Percentiles rank a stretch among this genome's conserved stretches.
phyloP scores from a whole-genome alignment of 2,329 filamentous ascomycete genomes.

The Pseudogymnoascus sp. region DNA sequence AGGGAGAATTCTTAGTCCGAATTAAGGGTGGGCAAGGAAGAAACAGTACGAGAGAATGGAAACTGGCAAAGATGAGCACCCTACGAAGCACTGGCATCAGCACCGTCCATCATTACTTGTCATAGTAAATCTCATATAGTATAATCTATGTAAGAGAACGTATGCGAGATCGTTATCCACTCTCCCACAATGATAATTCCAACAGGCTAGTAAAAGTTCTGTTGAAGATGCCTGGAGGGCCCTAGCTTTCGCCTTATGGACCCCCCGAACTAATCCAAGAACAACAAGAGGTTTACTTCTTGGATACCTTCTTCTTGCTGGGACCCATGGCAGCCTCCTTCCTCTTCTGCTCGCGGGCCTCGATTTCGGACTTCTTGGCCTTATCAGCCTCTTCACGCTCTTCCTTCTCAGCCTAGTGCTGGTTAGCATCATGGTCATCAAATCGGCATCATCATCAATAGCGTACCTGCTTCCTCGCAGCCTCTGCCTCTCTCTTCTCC shows the following conservation, averaged over 20 bases:
- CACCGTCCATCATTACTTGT: not conserved
- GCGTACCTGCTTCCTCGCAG: slow-evolving; percentile 70
- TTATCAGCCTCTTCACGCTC: slow-evolving; percentile 31
- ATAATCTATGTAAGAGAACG: slow-evolving; percentile 8
- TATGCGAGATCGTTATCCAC: slow-evolving; percentile 3
- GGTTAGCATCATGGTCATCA: slow-evolving; percentile 15
- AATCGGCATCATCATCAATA: slow-evolving; percentile 17
- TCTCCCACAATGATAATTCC: not conserved
- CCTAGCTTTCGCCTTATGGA: not conserved
- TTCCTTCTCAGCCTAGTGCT: slow-evolving; percentile 29
- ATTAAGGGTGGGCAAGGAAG: not conserved
- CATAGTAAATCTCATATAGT: slow-evolving; percentile 7
- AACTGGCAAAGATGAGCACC: not conserved
- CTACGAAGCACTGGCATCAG: not conserved
- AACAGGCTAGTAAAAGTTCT: not conserved
- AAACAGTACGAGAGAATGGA: not conserved
- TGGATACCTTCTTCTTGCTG: slow-evolving; percentile 19
- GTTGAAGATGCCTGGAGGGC: not conserved
- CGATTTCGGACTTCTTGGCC: slow-evolving; percentile 38
- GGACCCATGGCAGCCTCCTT: slow-evolving; percentile 27
- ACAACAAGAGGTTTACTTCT: slow-evolving; percentile 16
- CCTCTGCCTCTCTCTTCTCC: slow-evolving; percentile 78
- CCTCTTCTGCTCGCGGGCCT: slow-evolving; percentile 36
- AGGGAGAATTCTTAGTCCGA: not conserved
- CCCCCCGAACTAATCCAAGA: not conserved